A percentile compares a stretch with the other conserved stretches of the same genome.
Conservation (phyloP, 192 early-diverging fungal species). For the Coemansia sp. region DNA sequence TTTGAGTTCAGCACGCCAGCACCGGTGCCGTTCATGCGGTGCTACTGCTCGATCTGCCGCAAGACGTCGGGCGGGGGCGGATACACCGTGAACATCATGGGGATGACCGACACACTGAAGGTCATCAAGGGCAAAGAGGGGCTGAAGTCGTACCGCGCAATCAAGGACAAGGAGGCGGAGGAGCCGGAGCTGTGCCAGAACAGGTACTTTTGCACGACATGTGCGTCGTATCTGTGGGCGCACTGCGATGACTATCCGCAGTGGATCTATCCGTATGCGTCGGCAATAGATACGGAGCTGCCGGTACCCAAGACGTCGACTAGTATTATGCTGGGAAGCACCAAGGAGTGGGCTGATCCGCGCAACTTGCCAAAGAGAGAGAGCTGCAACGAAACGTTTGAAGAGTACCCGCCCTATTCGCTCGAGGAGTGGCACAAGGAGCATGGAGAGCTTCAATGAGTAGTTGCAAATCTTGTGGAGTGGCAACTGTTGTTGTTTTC, state of each 20-base stretch:
- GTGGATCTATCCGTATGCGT: conserved; percentile 55
- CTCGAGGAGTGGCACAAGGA: conserved; percentile 62
- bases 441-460: conserved; percentile 29
- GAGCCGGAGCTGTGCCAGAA: conserved; percentile 53
- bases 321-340: conserved; percentile 54
- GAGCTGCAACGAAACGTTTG: conserved; percentile 39
- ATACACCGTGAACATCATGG: conserved; percentile 59
- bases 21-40: conserved; percentile 60
- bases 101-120: conserved; percentile 38
- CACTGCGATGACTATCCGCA: conserved; percentile 22
- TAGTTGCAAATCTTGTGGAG: background rate
- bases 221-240: conserved; percentile 58
- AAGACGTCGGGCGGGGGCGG: conserved; percentile 64
- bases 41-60: conserved; percentile 68
- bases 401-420: conserved; percentile 56
- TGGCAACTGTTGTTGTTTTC: conserved; percentile 9
- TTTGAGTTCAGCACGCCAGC: conserved; percentile 56
- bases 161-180: conserved; percentile 39
- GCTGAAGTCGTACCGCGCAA: conserved; percentile 47
- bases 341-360: conserved; percentile 52
- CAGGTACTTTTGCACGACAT: conserved; percentile 60
- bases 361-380: conserved; percentile 13
- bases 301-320: conserved; percentile 33
- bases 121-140: conserved; percentile 37
- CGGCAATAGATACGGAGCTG: conserved; percentile 60